Percentiles rank a stretch among this genome's conserved stretches.
phyloP scores from a whole-genome alignment of 2,329 filamentous ascomycete species.

The Graphilbum fragrans region DNA sequence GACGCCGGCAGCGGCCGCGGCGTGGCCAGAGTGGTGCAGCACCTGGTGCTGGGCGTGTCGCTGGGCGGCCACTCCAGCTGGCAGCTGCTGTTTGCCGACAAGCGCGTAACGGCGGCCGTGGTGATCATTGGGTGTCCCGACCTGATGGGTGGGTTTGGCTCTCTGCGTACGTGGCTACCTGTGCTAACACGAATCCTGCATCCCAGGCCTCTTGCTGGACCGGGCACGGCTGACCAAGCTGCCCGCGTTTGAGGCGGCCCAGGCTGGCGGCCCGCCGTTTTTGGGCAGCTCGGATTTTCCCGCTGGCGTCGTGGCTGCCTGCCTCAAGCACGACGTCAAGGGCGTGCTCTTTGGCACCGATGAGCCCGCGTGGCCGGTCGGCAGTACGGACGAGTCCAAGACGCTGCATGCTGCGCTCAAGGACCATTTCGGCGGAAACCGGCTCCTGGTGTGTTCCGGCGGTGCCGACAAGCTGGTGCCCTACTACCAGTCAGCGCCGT shows the following conservation, averaged over 20 bases:
- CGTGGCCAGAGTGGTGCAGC: slow-evolving; percentile 17
- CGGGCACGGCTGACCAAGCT: slow-evolving; percentile 63
- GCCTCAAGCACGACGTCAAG: slow-evolving; percentile 61
- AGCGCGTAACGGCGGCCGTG: slow-evolving; percentile 65
- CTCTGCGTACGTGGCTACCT: neutral
- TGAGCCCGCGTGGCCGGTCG: slow-evolving; percentile 17
- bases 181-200: too few species aligned
- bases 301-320: slow-evolving; percentile 46
- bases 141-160: slow-evolving; percentile 53
- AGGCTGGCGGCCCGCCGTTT: slow-evolving; percentile 54
- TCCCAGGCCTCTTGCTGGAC: slow-evolving; percentile 53
- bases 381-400: slow-evolving; percentile 18
- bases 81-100: slow-evolving; percentile 70
- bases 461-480: slow-evolving; percentile 62
- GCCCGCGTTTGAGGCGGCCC: slow-evolving; percentile 41
- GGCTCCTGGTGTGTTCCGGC: slow-evolving; percentile 52
- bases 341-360: slow-evolving; percentile 53
- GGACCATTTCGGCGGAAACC: slow-evolving; percentile 45
- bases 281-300: slow-evolving; percentile 73
- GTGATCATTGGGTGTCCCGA: slow-evolving; percentile 84
- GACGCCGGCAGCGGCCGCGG: neutral
- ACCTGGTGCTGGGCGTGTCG: slow-evolving; percentile 72
- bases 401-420: slow-evolving; percentile 35
- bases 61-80: slow-evolving; percentile 82
- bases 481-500: slow-evolving; percentile 45